phyloP scores from a whole-genome alignment of 345 rosid genomes.

The Hypericum perforatum region DNA sequence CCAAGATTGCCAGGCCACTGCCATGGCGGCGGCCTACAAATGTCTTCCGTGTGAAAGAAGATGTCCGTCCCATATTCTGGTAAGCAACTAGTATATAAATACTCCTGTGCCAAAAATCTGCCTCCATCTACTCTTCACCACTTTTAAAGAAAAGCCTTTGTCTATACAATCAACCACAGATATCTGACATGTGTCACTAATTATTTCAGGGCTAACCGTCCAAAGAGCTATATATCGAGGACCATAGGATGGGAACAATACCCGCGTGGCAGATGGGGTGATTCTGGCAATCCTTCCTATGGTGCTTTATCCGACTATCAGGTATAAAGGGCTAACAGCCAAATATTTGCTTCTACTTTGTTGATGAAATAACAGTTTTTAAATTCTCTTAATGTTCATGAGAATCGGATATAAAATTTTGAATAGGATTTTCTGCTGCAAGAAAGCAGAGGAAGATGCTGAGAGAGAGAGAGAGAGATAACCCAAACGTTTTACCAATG shows the following conservation, averaged over 20 bases:
- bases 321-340: constrained; percentile 27
- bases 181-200: constrained; percentile 8
- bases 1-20: constrained; percentile 61
- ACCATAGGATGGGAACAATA: constrained; percentile 89
- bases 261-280: constrained; percentile 91
- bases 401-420: too few species aligned
- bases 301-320: constrained; percentile 77
- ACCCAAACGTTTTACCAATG: too few species aligned
- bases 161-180: background rate
- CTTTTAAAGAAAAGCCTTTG: too few species aligned
- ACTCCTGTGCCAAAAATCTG: too few species aligned
- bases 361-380: background rate
- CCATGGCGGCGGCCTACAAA: constrained; percentile 97
- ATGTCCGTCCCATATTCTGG: constrained; percentile 96
- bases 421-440: too few species aligned
- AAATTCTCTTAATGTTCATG: too few species aligned
- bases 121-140: too few species aligned
- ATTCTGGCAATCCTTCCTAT: constrained; percentile 83
- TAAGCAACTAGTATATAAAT: constrained; percentile 19
- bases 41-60: constrained; percentile 82
- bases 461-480: too few species aligned
- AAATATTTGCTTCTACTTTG: background rate
- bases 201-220: constrained; percentile 90
- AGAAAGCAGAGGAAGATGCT: too few species aligned
- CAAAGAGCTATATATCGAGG: constrained; percentile 90